Evolutionary conservation across 148 eudicot species (phyloP), one percentile per base, ranked within the genome.

Genomic region (Cornus suecica): DNA sequence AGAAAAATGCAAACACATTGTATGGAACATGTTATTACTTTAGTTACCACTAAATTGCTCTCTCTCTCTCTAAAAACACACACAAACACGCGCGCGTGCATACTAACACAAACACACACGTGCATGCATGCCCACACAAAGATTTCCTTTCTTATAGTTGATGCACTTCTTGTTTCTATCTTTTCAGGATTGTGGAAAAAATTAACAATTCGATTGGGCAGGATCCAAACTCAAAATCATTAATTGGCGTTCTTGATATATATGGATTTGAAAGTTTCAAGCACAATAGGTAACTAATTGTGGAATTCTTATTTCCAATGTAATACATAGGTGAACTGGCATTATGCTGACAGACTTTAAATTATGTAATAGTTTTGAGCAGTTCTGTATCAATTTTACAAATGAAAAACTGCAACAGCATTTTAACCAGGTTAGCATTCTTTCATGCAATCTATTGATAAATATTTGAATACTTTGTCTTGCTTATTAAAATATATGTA

Each of bases 371-470:
- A 96, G 99, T 87, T 96, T 96, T 83, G 99, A 96, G 86, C 99
- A 96, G 90, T 96, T 96, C 78, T 96, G 99, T 79, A 96, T 96
- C 84, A 96, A 94, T 83, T 96, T 88, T 79, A 96, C 99, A 24
- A 96, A 96, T 87, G 99, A 96, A 87, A 93, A 93, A 84, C 89
- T 96, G 79, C 99, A 96, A 83, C 99, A 96, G 75, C 99, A 96
- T 85, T 96, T 96, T 78, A 96, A 96, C 85, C 99, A 96, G 98
- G 99, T 96, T 64, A 81, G 82, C 54, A 73, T 56, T 69, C 58
- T 28, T 63, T 78, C 68, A 24, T 30, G 6, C 60, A 41, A 62
- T 66, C 32, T 60, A 15, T 76, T 74, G 48, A 22, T 64, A 25
- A 58, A 5, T 58, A 8, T 79, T 72, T 79, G 24, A 68, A 9